Evolutionary conservation across 2,329 filamentous ascomycete species (phyloP), one percentile per base, ranked within the genome.

Genomic region (Epichloe sibirici): DNA sequence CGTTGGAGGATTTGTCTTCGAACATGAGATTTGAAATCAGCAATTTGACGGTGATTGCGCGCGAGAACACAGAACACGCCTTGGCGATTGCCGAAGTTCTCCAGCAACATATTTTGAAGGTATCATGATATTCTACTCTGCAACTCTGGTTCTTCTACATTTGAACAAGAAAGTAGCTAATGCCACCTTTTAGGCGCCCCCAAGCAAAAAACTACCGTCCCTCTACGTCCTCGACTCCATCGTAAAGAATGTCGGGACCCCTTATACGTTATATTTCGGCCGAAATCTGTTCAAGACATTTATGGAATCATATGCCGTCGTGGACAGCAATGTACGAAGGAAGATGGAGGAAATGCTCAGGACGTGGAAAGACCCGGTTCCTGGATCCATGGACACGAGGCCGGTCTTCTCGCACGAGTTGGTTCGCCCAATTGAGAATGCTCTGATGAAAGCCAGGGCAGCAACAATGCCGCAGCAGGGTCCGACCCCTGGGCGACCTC

Each of bases 181-280:
- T 63, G 56, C 53, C 45, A 40, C 8, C 6, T 43, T 58, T 58
- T 70, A 98, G 93, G 88, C 86, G 51, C 81, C 89, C 45, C 90
- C 93, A 40, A 79, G 82, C 56, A 90, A 90, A 68, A 98, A 97
- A 65, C 75, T 98, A 3, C 90, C 93, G 17, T 89, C 93, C n/a
- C 78, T 98, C 31, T 98, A 97, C 71, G 88, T 98, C 58, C 84
- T 98, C 64, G 93, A 98, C 71, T 97, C 91, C 15, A 91, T 98
- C 56, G 90, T 95, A 65, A 98, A 98, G 71, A 97, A 98, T 74
- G 90, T 98, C 56, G 93, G 93, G 56, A 96, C 91, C 1, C 93
- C 93, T 7, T 98, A 98, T 69, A 97, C 91, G 0, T 77, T 97
- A 12, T 97, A 95, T 68, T 86, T 98, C 58, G 89, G 90, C 50